phyloP scores from a whole-genome alignment of 2,329 filamentous ascomycete species.

The Nothomitra cinnamomea region DNA sequence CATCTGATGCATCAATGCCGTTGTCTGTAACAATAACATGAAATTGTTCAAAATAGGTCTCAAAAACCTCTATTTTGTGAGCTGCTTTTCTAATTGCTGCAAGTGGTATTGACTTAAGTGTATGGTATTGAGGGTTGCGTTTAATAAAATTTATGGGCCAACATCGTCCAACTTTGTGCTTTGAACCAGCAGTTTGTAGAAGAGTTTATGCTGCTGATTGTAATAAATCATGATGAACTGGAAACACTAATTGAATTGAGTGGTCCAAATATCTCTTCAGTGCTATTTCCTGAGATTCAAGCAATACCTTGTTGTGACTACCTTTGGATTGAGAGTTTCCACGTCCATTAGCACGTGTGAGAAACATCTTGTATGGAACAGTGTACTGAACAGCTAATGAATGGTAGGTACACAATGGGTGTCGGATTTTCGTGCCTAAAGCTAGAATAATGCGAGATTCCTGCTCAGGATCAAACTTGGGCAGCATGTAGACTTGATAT shows the following conservation, averaged over 20 bases:
- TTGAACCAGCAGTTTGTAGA: not conserved
- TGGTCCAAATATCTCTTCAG: not conserved
- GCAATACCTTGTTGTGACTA: not conserved
- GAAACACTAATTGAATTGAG: not conserved
- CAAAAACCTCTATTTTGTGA: constrained; percentile 6
- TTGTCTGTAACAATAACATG: constrained; percentile 4
- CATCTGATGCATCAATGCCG: constrained; percentile 7
- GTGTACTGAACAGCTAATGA: not conserved
- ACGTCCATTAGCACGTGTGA: not conserved
- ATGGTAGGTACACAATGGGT: not conserved
- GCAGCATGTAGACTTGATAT: not conserved
- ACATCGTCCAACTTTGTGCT: not conserved
- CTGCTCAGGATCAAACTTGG: not conserved
- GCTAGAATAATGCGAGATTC: not conserved
- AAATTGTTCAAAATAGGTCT: constrained; percentile 4
- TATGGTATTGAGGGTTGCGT: constrained; percentile 6
- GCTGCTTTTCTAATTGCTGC: not conserved
- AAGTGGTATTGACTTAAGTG: not conserved
- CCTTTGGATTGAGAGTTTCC: not conserved
- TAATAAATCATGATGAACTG: not conserved
- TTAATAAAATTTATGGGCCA: constrained; percentile 7
- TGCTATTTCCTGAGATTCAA: not conserved
- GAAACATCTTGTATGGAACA: not conserved
- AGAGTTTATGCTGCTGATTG: not conserved
- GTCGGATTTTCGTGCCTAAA: not conserved